Percentiles rank a stretch among this genome's conserved stretches.
Evolutionary conservation across 306 rosid species (phyloP).

Genomic region (Begonia masoniana): DNA sequence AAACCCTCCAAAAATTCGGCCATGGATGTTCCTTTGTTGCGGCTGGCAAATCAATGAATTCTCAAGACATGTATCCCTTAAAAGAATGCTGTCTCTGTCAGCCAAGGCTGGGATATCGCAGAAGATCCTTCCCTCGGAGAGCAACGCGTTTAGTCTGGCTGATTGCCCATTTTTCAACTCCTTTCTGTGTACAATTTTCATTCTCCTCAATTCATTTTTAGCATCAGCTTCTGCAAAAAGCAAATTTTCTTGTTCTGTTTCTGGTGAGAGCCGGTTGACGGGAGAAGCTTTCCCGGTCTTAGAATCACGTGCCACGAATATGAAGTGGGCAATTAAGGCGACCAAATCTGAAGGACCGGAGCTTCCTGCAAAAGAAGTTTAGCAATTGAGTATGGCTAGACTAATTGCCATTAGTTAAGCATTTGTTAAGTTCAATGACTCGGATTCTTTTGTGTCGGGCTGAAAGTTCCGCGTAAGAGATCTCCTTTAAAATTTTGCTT

Average conservation of each 20-base stretch:
- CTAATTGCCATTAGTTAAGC: no score
- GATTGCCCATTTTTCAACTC: constrained; percentile 6
- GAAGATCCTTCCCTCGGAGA: constrained; percentile 71
- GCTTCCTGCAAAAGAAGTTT: no score
- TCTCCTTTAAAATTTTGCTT: no score
- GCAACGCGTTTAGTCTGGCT: constrained; percentile 29
- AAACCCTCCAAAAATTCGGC: constrained; percentile 94
- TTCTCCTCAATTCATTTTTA: background rate
- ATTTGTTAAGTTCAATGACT: no score
- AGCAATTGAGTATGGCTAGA: no score
- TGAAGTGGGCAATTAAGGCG: background rate
- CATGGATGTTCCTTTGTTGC: constrained; percentile 93
- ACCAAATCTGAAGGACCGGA: background rate
- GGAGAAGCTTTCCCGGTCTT: background rate
- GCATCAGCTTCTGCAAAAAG: background rate
- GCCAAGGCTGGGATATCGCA: constrained; percentile 93
- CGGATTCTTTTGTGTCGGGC: no score
- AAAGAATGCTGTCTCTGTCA: constrained; percentile 81
- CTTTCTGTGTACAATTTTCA: background rate
- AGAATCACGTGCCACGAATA: background rate
- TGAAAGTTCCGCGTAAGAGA: no score
- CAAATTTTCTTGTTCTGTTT: background rate
- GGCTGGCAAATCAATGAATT: constrained; percentile 87
- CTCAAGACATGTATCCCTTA: constrained; percentile 64
- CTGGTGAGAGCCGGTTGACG: background rate